Evolutionary conservation across 768 basidiomycete genomes (phyloP).

Genomic region (Auriscalpium microsporum): DNA sequence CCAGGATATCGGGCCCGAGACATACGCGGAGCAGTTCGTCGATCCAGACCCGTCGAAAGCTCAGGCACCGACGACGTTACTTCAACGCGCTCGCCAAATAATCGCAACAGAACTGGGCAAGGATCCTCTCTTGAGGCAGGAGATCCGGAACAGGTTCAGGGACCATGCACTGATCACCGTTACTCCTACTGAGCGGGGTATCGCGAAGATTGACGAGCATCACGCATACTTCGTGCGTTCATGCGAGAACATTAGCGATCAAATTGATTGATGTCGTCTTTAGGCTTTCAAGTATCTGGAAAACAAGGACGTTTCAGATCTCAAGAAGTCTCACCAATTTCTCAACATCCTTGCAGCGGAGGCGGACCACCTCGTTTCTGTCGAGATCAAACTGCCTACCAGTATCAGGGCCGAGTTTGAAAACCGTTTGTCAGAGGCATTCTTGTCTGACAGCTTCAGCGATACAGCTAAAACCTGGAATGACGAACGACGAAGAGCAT

Average conservation of each 20-base stretch:
- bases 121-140: slow-evolving; percentile 79
- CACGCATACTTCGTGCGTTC: slow-evolving; percentile 54
- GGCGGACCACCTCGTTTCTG: slow-evolving; percentile 74
- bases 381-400: slow-evolving; percentile 58
- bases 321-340: slow-evolving; percentile 72
- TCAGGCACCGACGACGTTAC: slow-evolving; percentile 55
- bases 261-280: background rate
- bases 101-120: slow-evolving; percentile 86
- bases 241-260: slow-evolving; percentile 21
- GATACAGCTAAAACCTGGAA: slow-evolving; percentile 91
- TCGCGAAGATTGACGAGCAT: slow-evolving; percentile 65
- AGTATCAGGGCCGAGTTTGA: slow-evolving; percentile 61
- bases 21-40: slow-evolving; percentile 80
- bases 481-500: slow-evolving; percentile 66
- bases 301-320: slow-evolving; percentile 63
- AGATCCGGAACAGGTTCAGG: slow-evolving; percentile 69
- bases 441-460: slow-evolving; percentile 76
- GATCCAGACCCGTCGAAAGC: slow-evolving; percentile 57
- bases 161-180: slow-evolving; percentile 70
- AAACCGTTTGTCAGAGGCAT: slow-evolving; percentile 68
- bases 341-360: slow-evolving; percentile 89
- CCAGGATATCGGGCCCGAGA: slow-evolving; percentile 67
- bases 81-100: slow-evolving; percentile 72
- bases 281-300: slow-evolving; percentile 94
- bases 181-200: slow-evolving; percentile 80